Percentiles rank a stretch among this genome's conserved stretches.
Evolutionary conservation across 345 rosid genomes (phyloP).

Genomic region (Hypericum perforatum): DNA sequence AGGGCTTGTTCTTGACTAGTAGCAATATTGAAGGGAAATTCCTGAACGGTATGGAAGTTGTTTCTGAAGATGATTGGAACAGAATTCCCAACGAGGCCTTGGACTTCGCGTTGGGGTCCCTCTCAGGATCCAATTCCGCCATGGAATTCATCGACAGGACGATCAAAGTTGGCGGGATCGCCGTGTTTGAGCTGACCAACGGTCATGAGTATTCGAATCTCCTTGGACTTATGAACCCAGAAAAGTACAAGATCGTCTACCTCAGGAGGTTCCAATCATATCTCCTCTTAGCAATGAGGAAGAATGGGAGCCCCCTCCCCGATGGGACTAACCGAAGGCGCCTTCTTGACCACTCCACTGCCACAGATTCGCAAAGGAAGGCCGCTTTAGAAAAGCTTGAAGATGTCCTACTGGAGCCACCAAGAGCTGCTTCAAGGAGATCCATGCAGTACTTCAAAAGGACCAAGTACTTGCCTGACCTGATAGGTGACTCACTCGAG

Average conservation of each 20-base stretch:
- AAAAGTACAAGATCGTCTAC: conserved; percentile 43
- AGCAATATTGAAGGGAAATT: conserved; percentile 20
- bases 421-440: conserved; percentile 52
- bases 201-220: conserved; percentile 11
- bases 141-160: conserved; percentile 42
- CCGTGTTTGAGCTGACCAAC: conserved; percentile 24
- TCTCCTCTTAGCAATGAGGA: conserved; percentile 42
- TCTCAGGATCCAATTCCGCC: conserved; percentile 21
- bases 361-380: conserved; percentile 29
- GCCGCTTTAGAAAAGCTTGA: conserved; percentile 53
- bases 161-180: conserved; percentile 55
- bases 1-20: conserved; percentile 28
- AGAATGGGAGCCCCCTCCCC: conserved; percentile 16
- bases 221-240: conserved; percentile 24
- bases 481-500: conserved; percentile 46
- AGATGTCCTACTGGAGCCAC: conserved; percentile 75
- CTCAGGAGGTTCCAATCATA: conserved; percentile 27
- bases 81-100: conserved; percentile 28
- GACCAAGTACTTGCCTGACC: conserved; percentile 48
- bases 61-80: conserved; percentile 33
- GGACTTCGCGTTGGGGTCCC: conserved; percentile 32
- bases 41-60: conserved; percentile 23
- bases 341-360: conserved; percentile 21
- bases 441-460: conserved; percentile 46
- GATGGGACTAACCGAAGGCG: conserved; percentile 17